Conservation (phyloP, 805 yeast genomes). For the Ogataea paraovalis region DNA sequence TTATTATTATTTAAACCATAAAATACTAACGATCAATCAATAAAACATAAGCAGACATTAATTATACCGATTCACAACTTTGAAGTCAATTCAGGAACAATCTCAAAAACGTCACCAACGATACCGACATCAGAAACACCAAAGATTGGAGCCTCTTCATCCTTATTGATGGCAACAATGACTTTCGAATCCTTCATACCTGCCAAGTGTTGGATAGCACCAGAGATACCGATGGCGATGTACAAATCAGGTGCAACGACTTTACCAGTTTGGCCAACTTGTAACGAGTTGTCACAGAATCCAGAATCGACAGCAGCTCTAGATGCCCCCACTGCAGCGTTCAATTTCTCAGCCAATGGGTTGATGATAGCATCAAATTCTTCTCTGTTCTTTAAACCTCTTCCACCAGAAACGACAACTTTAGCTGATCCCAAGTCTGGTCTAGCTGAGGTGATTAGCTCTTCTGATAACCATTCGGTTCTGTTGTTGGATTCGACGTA, state of each 20-base stretch:
- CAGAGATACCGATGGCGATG: slow-evolving; percentile 90
- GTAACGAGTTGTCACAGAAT: slow-evolving; percentile 91
- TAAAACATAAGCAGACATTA: background rate
- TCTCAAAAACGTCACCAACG: slow-evolving; percentile 82
- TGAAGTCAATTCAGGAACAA: slow-evolving; percentile 85
- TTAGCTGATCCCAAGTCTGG: slow-evolving; percentile 88
- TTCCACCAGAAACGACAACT: slow-evolving; percentile 85
- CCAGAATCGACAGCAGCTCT: slow-evolving; percentile 98
- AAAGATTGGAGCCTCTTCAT: slow-evolving; percentile 91
- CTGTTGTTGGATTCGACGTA: slow-evolving; percentile 35
- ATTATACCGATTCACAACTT: slow-evolving; percentile 43
- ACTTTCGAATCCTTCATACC: slow-evolving; percentile 97
- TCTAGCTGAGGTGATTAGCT: slow-evolving; percentile 71
- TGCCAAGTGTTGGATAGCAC: slow-evolving; percentile 97
- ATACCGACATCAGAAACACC: slow-evolving; percentile 86
- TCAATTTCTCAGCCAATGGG: slow-evolving; percentile 79
- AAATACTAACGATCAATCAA: no score
- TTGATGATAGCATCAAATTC: slow-evolving; percentile 70
- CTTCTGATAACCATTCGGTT: slow-evolving; percentile 71
- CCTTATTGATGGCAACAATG: slow-evolving; percentile 92
- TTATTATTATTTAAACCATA: no score
- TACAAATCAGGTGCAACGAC: slow-evolving; percentile 95
- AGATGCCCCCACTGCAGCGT: slow-evolving; percentile 96
- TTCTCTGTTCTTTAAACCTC: slow-evolving; percentile 88
- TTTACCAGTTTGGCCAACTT: slow-evolving; percentile 97